Base-by-base conservation (phyloP, 176 grass and related monocot genomes). In the Tuctoria greenei region DNA sequence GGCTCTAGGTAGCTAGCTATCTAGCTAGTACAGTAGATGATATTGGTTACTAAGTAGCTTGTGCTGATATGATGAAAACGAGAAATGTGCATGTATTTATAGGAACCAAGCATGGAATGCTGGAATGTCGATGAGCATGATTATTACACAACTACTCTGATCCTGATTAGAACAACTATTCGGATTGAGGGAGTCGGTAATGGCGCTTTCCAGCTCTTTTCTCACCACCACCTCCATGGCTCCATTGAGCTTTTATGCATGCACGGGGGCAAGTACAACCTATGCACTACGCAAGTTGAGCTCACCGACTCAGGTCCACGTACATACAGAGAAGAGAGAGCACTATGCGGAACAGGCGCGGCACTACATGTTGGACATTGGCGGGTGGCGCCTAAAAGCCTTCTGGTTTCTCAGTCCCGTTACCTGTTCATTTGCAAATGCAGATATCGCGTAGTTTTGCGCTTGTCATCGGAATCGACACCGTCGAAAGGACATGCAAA, bases 251-350 rank as follows among this genome's bases (percentile, higher is more conserved):
- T 68, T 67, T 76, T 74, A 31, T 13, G 35, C 52, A 31, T 13
- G 35, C 52, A 14, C 55, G 68, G 75, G 70, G 76, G 31, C 63
- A 89, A 90, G 87, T 93, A 87, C 87, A 84, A 89, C 90, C 80
- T 89, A 86, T 74, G 77, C 90, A 89, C 66, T 84, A 43, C 0
- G 67, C 17, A 60, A 31, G 73, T 50, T 58, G 37, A 65, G 8
- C 26, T 82, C 27, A 67, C 74, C 74, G 64, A 44, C 37, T 66
- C 83, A 66, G 54, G 69, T 23, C 67, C 82, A 83, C 78, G 44
- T 63, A 75, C 52, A 76, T 63, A 75, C 52, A 76, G 10, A 79
- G 15, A 78, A 24, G 7, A 51, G 75, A 21, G 5, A 51, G 35
- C 65, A 31, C 31, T 3, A 31, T 1, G 31, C 31, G 3, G 3